Evolutionary conservation across 1,284 basidiomycete genomes (phyloP), one percentile per base, ranked within the genome.

Genomic region (Meripilus lineatus): DNA sequence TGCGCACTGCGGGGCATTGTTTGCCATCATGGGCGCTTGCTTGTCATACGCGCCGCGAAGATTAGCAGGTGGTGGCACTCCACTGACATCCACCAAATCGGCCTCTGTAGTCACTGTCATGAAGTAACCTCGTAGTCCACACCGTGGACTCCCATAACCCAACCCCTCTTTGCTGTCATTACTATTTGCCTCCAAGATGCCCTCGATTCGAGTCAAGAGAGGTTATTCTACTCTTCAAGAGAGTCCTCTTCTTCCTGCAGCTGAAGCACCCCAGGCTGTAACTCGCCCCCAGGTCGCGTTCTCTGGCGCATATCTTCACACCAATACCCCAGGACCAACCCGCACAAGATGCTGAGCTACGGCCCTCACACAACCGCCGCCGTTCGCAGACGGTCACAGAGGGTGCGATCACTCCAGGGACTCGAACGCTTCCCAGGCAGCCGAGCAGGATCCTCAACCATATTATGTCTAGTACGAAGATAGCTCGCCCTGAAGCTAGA

Each of bases 131-230:
- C n/a, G n/a, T n/a, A n/a, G n/a, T n/a, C n/a, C n/a, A n/a, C n/a
- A n/a, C n/a, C n/a, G n/a, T n/a, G n/a, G n/a, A n/a, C n/a, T n/a
- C n/a, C n/a, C n/a, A n/a, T n/a, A n/a, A n/a, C 26, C 40, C 44
- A 28, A n/a, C 40, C 40, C 30, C 38, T 42, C 47, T 32, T 48
- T 38, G 22, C 42, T 36, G 26, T n/a, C 32, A 40, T 44, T 41
- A 15, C 37, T 25, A 17, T 35, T 23, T 36, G 23, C 30, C 22
- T 50, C 44, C n/a, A n/a, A n/a, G 25, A 79, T 79, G 77, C 77
- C 78, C 25, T 81, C 79, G 37, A 72, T 83, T 37, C 68, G 77
- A 52, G 68, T 83, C 24, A 70, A 66, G 55, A 64, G 71, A 22
- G 67, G 68, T 44, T 77, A 77, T 55, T 60, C 67, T 15, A 62